These are phyloP conservation scores for Ganoderma lingzhi DNA, from an alignment of 1,284 basidiomycete genomes.

Conservation along the genomic window DNA sequence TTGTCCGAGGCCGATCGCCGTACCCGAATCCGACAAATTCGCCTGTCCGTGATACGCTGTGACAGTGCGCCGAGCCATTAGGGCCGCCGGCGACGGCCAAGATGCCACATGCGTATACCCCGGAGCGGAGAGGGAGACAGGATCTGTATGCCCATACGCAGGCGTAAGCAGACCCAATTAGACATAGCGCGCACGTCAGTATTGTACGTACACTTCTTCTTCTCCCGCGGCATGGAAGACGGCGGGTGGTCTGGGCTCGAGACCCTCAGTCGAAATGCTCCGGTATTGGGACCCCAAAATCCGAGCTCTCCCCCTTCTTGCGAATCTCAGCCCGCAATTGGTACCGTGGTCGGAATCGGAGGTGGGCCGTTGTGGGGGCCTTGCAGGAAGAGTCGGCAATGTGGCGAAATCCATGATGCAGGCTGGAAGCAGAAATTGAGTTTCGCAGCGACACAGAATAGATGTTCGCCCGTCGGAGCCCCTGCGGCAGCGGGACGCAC, in stretches of 20 bases:
- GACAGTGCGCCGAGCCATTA: background rate
- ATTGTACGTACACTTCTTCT: background rate
- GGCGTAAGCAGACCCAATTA: background rate
- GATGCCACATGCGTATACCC: background rate
- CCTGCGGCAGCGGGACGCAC: background rate
- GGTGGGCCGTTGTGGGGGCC: too few relatives aligned
- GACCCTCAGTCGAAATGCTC: background rate
- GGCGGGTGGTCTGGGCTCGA: background rate
- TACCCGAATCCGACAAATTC: too few relatives aligned
- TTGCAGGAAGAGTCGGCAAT: background rate
- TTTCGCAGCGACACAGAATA: background rate
- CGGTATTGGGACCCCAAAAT: background rate
- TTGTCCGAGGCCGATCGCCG: background rate
- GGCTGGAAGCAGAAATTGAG: background rate
- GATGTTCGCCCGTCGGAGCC: background rate
- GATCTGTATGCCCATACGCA: background rate
- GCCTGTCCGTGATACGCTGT: background rate
- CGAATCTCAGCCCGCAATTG: too few relatives aligned
- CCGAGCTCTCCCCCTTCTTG: too few relatives aligned
- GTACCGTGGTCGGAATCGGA: too few relatives aligned
- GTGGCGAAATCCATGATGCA: background rate
- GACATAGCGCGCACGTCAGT: background rate
- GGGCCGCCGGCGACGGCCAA: background rate
- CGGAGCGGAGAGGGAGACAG: background rate
- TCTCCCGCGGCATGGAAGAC: slow-evolving; percentile 8